phyloP scores from a whole-genome alignment of 805 yeast species.

The Sugiyamaella americana region DNA sequence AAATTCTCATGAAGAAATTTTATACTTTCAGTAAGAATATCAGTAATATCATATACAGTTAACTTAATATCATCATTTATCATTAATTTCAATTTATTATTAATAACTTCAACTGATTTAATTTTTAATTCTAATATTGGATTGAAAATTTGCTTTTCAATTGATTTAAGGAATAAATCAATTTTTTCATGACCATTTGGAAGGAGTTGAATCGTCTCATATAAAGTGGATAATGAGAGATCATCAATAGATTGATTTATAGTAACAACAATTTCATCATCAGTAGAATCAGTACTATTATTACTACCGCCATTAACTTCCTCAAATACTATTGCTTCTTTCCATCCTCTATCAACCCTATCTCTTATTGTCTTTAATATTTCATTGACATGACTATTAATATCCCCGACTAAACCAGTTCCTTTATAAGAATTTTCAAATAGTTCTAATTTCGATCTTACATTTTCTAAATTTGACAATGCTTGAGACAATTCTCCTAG shows the following conservation, averaged over 20 bases:
- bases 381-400: constrained; percentile 4
- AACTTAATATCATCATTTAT: not conserved
- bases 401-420: constrained; percentile 5
- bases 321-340: constrained; percentile 9
- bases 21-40: constrained; percentile 9
- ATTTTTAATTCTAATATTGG: constrained; percentile 13
- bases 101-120: not conserved
- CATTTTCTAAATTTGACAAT: constrained; percentile 13
- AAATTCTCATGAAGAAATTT: constrained; percentile 13
- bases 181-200: constrained; percentile 7
- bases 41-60: constrained; percentile 7
- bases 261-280: not conserved
- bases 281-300: not conserved
- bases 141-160: constrained; percentile 14
- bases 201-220: constrained; percentile 14
- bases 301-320: too few relatives aligned
- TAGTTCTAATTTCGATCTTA: constrained; percentile 9
- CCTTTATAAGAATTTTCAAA: constrained; percentile 13
- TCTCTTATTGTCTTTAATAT: not conserved
- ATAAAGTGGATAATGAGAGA: constrained; percentile 10
- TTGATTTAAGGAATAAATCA: constrained; percentile 11
- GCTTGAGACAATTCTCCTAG: constrained; percentile 19
- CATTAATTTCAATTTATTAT: not conserved
- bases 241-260: constrained; percentile 7
- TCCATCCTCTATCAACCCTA: constrained; percentile 14